phyloP scores from a whole-genome alignment of 768 basidiomycete genomes.

The Russula virescens region DNA sequence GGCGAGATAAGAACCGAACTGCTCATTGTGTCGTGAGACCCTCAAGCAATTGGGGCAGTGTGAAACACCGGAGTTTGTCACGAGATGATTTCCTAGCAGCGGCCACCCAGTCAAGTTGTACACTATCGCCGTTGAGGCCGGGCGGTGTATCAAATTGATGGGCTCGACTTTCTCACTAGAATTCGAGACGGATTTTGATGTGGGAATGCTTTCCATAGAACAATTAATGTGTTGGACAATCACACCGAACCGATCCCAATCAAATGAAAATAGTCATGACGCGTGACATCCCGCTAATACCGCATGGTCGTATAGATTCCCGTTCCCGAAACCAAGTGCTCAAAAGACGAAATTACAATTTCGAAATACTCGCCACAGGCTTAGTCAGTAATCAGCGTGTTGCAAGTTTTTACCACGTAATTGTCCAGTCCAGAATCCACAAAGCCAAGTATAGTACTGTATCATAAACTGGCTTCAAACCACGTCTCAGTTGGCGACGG shows the following conservation, averaged over 20 bases:
- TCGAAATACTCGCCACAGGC: background rate
- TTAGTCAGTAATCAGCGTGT: background rate
- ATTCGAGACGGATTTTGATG: conserved; percentile 11
- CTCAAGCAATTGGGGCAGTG: background rate
- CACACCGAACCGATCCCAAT: background rate
- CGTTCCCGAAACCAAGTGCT: background rate
- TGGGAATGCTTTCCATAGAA: background rate
- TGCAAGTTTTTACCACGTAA: background rate
- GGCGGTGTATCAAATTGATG: background rate
- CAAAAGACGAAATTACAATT: background rate
- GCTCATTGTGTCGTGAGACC: background rate
- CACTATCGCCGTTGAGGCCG: background rate
- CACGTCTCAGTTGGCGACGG: background rate
- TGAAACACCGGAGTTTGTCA: background rate
- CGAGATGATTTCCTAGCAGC: background rate
- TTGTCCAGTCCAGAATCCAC: background rate
- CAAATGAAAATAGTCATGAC: background rate
- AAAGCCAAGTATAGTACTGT: background rate
- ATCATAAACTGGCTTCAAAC: background rate
- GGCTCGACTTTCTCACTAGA: background rate
- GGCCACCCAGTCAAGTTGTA: background rate
- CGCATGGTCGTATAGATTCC: background rate
- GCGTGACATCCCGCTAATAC: background rate
- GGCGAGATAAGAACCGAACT: conserved; percentile 1
- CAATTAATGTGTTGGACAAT: no score